A percentile compares a stretch with the other conserved stretches of the same genome.
Conservation (phyloP, 805 yeast species). For the Debaryomyces maramus region DNA sequence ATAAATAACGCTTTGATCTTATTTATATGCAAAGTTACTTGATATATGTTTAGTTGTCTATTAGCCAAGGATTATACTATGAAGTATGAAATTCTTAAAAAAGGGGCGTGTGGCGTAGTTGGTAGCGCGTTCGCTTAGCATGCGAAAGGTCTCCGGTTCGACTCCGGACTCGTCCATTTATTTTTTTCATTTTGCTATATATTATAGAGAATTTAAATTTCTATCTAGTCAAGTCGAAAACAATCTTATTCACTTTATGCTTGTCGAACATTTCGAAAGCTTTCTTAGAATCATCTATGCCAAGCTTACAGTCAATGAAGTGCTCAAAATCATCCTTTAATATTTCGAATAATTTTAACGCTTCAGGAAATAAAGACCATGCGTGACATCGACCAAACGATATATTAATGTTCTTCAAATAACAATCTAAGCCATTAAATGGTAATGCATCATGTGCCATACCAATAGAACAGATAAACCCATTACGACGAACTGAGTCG, state of each 20-base stretch:
- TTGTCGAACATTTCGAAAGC: constrained; percentile 54
- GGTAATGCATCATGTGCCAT: constrained; percentile 61
- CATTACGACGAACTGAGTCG: constrained; percentile 56
- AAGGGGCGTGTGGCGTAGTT: constrained; percentile 49
- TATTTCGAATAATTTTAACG: constrained; percentile 47
- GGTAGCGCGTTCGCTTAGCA: constrained; percentile 53
- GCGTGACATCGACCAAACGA: constrained; percentile 68
- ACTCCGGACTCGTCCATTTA: constrained; percentile 42
- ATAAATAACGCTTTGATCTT: too few relatives aligned
- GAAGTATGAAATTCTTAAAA: too few relatives aligned
- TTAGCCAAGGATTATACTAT: too few relatives aligned
- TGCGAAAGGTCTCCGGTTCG: constrained; percentile 52
- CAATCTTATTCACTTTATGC: constrained; percentile 56
- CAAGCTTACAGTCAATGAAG: constrained; percentile 51
- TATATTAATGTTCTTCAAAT: constrained; percentile 53
- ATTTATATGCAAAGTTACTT: too few relatives aligned
- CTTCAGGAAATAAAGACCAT: constrained; percentile 54
- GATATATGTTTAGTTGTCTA: too few relatives aligned
- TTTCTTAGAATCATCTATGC: constrained; percentile 43
- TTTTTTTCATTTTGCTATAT: constrained; percentile 12
- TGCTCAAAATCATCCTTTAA: constrained; percentile 46
- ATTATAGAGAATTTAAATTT: neutral
- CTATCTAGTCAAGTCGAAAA: constrained; percentile 32
- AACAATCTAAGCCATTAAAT: constrained; percentile 57
- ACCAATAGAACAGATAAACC: constrained; percentile 58